Evolutionary conservation across 2,329 filamentous ascomycete genomes (phyloP).

Genomic region (Pseudocercospora crystallina): DNA sequence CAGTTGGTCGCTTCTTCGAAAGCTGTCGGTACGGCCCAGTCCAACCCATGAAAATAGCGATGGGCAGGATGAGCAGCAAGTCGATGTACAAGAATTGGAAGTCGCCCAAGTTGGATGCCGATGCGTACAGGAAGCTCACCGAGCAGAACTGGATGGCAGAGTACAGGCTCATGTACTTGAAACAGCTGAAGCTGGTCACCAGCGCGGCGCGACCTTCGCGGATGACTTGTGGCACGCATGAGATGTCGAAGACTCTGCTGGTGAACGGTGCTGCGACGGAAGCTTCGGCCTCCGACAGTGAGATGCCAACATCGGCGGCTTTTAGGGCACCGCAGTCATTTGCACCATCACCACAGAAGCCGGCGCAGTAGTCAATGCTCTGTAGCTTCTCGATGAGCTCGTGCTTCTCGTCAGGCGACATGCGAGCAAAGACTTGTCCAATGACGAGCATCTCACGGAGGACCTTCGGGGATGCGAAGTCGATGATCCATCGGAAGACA

Average conservation of each 20-base stretch:
- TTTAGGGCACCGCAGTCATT: constrained; percentile 98
- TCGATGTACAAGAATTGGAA: constrained; percentile 99
- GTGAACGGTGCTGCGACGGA: constrained; percentile 98
- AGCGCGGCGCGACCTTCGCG: constrained; percentile 88
- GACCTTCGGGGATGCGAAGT: constrained; percentile 80
- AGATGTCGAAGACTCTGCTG: constrained; percentile 91
- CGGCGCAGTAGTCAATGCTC: constrained; percentile 89
- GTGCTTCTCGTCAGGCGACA: constrained; percentile 98
- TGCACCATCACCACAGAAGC: constrained; percentile 95
- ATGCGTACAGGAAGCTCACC: constrained; percentile 93
- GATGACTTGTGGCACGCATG: constrained; percentile 90
- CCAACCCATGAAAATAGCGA: constrained; percentile 99
- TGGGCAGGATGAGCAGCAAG: constrained; percentile 84
- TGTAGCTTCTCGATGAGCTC: constrained; percentile 97
- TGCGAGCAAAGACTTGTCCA: constrained; percentile 92
- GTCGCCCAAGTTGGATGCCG: constrained; percentile 89
- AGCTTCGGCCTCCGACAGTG: constrained; percentile 93
- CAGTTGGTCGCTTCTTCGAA: constrained; percentile 82
- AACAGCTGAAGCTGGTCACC: constrained; percentile 98
- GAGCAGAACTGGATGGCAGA: constrained; percentile 99
- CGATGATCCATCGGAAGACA: constrained; percentile 93
- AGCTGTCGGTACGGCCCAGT: constrained; percentile 77
- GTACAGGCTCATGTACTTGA: constrained; percentile 99
- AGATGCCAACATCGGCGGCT: constrained; percentile 95
- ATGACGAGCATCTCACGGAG: constrained; percentile 83